Percentiles rank a stretch among this genome's conserved stretches.
phyloP scores from a whole-genome alignment of 169 alveolate species.

The Plasmodium cynomolgi region DNA sequence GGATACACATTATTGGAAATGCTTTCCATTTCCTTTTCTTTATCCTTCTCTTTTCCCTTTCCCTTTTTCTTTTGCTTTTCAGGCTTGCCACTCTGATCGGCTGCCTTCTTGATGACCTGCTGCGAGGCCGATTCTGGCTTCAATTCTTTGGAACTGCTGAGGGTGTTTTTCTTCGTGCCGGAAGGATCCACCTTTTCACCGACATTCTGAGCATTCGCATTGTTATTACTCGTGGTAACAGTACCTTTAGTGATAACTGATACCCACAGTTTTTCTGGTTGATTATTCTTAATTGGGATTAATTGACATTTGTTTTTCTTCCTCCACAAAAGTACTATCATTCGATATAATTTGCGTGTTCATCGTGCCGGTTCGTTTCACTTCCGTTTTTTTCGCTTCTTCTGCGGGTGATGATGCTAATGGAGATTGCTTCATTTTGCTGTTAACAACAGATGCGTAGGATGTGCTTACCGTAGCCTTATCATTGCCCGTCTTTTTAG shows the following conservation, averaged over 20 bases:
- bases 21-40: not conserved
- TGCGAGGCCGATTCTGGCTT: conserved; percentile 12
- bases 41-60: not conserved
- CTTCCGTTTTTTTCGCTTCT: conserved; percentile 14
- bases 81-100: conserved; percentile 12
- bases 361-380: not conserved
- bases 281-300: conserved; percentile 24
- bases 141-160: conserved; percentile 27
- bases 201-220: not conserved
- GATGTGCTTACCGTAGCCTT: conserved; percentile 24
- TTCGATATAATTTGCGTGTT: not conserved
- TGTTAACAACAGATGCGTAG: conserved; percentile 66
- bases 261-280: conserved; percentile 61
- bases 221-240: not conserved
- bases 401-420: not conserved
- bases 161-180: conserved; percentile 14
- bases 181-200: conserved; percentile 20
- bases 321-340: not conserved
- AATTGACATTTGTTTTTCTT: conserved; percentile 49
- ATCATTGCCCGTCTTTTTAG: not conserved
- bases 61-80: conserved; percentile 32
- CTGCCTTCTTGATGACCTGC: conserved; percentile 3
- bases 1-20: not conserved
- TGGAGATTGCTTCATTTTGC: not conserved
- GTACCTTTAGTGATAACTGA: conserved; percentile 57